Conservation (phyloP, 108 stramenopile genomes). For the Mediolabrus comicus region DNA sequence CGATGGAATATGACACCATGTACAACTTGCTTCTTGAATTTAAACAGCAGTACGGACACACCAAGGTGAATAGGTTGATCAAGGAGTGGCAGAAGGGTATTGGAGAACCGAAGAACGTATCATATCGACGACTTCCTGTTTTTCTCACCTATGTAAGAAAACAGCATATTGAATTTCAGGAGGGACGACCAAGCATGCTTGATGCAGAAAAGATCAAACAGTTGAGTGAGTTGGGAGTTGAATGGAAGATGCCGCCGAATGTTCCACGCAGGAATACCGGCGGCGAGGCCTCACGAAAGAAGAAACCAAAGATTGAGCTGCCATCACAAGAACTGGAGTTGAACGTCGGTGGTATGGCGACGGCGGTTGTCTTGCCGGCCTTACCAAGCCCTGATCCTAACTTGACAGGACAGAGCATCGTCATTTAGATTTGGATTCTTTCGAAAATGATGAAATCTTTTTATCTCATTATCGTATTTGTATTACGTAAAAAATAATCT, state of each 20-base stretch:
- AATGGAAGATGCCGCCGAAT: neutral
- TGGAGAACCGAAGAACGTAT: neutral
- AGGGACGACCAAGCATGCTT: neutral
- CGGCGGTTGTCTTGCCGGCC: neutral
- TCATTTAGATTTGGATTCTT: no score
- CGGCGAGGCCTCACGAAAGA: neutral
- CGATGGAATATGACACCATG: neutral
- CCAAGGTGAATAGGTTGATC: neutral
- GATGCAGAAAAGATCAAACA: neutral
- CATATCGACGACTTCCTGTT: neutral
- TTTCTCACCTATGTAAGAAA: neutral
- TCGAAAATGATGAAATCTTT: no score
- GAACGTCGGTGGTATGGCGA: neutral
- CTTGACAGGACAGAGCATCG: no score
- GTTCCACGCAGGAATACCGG: constrained; percentile 3
- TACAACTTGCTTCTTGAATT: neutral
- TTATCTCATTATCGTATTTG: no score
- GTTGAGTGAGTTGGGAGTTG: neutral
- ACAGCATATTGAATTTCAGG: neutral
- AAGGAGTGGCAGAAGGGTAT: constrained; percentile 1
- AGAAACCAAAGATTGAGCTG: neutral
- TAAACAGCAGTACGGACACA: neutral
- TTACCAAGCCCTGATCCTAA: neutral
- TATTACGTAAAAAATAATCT: no score
- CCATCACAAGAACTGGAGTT: neutral